Conservation (phyloP, 768 basidiomycete species). For the Mycena polygramma region DNA sequence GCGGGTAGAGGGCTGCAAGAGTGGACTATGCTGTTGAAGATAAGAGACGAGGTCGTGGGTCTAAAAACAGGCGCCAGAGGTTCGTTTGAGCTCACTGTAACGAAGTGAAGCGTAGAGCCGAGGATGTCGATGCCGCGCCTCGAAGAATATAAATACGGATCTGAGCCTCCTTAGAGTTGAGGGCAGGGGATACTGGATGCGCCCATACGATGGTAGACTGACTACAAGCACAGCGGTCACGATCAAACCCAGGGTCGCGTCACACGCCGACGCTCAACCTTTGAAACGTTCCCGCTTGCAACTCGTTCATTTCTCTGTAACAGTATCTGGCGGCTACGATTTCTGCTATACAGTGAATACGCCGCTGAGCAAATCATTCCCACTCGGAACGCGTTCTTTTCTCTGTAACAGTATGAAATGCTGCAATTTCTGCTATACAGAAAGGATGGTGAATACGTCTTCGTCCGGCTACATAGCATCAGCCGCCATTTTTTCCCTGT, state of each 20-base stretch:
- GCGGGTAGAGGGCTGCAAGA: slow-evolving; percentile 6
- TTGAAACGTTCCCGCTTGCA: no score
- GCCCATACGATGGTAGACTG: slow-evolving; percentile 22
- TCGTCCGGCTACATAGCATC: slow-evolving; percentile 22
- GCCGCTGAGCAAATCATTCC: no score
- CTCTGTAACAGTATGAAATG: no score
- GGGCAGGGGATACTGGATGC: slow-evolving; percentile 2
- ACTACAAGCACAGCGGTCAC: not conserved
- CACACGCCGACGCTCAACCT: not conserved
- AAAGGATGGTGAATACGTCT: slow-evolving; percentile 23
- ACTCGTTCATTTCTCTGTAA: no score
- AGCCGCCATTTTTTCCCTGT: not conserved
- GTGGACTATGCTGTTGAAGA: slow-evolving; percentile 15
- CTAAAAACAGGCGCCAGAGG: slow-evolving; percentile 25
- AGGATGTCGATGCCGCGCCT: slow-evolving; percentile 20
- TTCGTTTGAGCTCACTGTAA: slow-evolving; percentile 25
- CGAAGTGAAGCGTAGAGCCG: slow-evolving; percentile 13
- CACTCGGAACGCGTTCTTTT: no score
- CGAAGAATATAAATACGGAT: slow-evolving; percentile 31
- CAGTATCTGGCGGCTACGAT: no score
- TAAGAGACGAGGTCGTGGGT: slow-evolving; percentile 27
- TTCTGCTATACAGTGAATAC: no score
- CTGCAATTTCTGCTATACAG: slow-evolving; percentile 9
- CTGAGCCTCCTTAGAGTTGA: slow-evolving; percentile 22
- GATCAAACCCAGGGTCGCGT: no score